Evolutionary conservation across 2,329 filamentous ascomycete species (phyloP).

Genomic region (Fusarium chaquense): DNA sequence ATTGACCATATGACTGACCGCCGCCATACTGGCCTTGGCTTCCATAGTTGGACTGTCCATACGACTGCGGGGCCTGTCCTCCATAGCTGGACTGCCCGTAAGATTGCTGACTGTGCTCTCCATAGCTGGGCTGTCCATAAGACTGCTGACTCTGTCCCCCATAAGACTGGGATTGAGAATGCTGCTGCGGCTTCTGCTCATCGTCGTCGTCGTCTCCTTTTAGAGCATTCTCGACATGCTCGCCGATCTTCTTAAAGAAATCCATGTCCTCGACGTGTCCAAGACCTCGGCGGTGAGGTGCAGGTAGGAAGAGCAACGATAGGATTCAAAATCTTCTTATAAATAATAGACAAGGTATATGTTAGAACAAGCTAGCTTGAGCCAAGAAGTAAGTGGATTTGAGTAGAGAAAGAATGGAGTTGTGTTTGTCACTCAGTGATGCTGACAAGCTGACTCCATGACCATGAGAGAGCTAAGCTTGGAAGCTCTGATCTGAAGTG

Average conservation of each 20-base stretch:
- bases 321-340: background rate
- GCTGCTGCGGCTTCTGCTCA: slow-evolving; percentile 51
- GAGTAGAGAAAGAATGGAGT: slow-evolving; percentile 21
- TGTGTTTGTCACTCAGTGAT: slow-evolving; percentile 17
- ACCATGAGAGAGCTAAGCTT: slow-evolving; percentile 22
- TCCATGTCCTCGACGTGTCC: slow-evolving; percentile 39
- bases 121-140: background rate
- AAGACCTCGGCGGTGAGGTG: slow-evolving; percentile 7
- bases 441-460: slow-evolving; percentile 38
- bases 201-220: slow-evolving; percentile 55
- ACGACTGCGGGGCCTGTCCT: background rate
- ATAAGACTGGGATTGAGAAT: slow-evolving; percentile 56
- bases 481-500: slow-evolving; percentile 20
- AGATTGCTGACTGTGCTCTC: background rate
- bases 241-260: slow-evolving; percentile 54
- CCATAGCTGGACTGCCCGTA: background rate
- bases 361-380: slow-evolving; percentile 1
- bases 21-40: background rate
- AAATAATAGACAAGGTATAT: background rate
- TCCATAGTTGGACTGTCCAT: background rate
- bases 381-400: slow-evolving; percentile 23
- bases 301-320: background rate
- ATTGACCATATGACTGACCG: slow-evolving; percentile 8
- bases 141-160: slow-evolving; percentile 11
- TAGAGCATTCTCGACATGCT: slow-evolving; percentile 38